These are phyloP conservation scores for Blastobotrys apis DNA, from an alignment of 1,139 yeast genomes.

Conservation along the genomic window DNA sequence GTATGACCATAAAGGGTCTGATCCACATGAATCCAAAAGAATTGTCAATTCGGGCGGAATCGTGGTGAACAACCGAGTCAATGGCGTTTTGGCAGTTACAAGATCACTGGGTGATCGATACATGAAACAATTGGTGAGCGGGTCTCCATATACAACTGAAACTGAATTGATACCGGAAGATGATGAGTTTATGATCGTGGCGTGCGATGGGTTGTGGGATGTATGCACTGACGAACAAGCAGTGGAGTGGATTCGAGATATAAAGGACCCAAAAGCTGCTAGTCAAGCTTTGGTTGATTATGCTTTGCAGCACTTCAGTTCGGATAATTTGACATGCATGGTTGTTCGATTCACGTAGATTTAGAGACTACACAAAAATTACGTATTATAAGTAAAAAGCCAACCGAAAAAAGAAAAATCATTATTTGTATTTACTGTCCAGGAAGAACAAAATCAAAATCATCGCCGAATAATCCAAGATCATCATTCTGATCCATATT, in stretches of 20 bases:
- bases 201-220: slow-evolving; percentile 97
- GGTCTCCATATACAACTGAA: slow-evolving; percentile 88
- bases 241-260: slow-evolving; percentile 59
- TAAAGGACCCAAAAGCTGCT: slow-evolving; percentile 59
- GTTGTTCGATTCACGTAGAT: slow-evolving; percentile 49
- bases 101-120: slow-evolving; percentile 92
- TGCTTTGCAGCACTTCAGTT: slow-evolving; percentile 76
- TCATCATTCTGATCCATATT: slow-evolving; percentile 14
- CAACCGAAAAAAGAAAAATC: not conserved
- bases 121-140: slow-evolving; percentile 85
- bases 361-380: not conserved
- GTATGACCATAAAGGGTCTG: slow-evolving; percentile 94
- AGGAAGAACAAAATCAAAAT: slow-evolving; percentile 25
- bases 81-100: slow-evolving; percentile 93
- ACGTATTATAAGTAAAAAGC: not conserved
- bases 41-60: slow-evolving; percentile 79
- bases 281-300: slow-evolving; percentile 64
- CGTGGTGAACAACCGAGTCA: slow-evolving; percentile 84
- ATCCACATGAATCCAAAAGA: slow-evolving; percentile 68
- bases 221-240: slow-evolving; percentile 80
- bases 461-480: slow-evolving; percentile 29
- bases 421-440: slow-evolving; percentile 3
- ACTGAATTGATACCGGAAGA: slow-evolving; percentile 65
- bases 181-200: slow-evolving; percentile 79
- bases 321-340: slow-evolving; percentile 94